A percentile compares a stretch with the other conserved stretches of the same genome.
These are phyloP conservation scores for Diutina mesorugosa DNA, from an alignment of 1,139 yeast genomes.

Conservation along the genomic window DNA sequence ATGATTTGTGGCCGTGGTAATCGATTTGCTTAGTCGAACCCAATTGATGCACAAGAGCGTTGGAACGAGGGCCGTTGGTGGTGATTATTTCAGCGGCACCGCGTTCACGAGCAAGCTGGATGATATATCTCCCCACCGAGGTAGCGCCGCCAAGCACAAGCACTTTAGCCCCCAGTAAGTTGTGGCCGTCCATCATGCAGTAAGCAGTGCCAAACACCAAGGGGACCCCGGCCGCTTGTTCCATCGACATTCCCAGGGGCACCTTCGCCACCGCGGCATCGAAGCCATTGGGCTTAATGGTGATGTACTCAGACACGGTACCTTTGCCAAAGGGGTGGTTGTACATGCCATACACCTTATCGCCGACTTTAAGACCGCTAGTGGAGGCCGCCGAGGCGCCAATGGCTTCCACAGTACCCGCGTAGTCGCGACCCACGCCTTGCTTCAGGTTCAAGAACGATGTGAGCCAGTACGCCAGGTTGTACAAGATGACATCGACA, in stretches of 20 bases:
- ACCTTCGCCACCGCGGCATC: background rate
- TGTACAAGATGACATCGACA: constrained; percentile 42
- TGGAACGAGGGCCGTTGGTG: constrained; percentile 11
- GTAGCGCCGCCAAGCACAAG: background rate
- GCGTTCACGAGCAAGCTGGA: background rate
- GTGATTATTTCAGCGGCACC: background rate
- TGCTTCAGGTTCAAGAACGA: constrained; percentile 13
- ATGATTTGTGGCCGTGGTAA: constrained; percentile 22
- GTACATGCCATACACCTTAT: constrained; percentile 48
- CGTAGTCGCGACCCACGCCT: constrained; percentile 59
- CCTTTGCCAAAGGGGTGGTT: constrained; percentile 34
- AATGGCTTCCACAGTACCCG: constrained; percentile 50
- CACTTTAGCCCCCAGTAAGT: background rate
- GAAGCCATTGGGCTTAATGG: constrained; percentile 19
- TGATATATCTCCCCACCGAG: background rate
- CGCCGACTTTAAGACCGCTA: constrained; percentile 38
- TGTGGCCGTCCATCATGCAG: background rate
- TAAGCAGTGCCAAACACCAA: background rate
- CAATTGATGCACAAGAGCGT: constrained; percentile 23
- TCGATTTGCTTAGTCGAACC: constrained; percentile 45
- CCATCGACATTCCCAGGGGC: background rate
- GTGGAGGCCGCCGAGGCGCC: constrained; percentile 28
- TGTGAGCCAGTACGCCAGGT: constrained; percentile 6
- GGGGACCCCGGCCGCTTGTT: background rate
- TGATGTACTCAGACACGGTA: constrained; percentile 28